These are phyloP conservation scores for Xylariaceae sp. DNA, from an alignment of 2,329 filamentous ascomycete genomes.

Conservation along the genomic window DNA sequence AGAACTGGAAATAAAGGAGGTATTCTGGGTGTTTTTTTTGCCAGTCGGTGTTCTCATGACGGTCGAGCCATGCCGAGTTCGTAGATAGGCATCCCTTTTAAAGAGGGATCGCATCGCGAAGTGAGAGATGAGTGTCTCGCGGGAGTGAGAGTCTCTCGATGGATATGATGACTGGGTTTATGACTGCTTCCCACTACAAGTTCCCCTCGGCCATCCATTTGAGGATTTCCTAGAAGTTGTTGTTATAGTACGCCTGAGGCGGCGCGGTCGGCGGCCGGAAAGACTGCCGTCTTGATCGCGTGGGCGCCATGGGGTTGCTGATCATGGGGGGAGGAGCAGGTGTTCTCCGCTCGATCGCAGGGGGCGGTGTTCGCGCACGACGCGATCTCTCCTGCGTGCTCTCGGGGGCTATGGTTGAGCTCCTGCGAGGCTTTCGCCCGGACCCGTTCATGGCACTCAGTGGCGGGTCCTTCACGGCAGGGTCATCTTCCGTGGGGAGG, in stretches of 20 bases:
- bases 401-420: constrained; percentile 36
- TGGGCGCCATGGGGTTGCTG: constrained; percentile 27
- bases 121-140: not conserved
- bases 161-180: not conserved
- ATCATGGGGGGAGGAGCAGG: constrained; percentile 34
- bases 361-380: constrained; percentile 35
- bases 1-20: constrained; percentile 1
- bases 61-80: not conserved
- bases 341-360: constrained; percentile 36
- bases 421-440: constrained; percentile 44
- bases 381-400: constrained; percentile 32
- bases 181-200: not conserved
- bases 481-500: constrained; percentile 58
- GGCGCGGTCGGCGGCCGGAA: constrained; percentile 27
- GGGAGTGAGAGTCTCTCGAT: not conserved
- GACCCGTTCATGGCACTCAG: constrained; percentile 48
- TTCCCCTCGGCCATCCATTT: constrained; percentile 5
- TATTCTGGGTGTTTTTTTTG: constrained; percentile 1
- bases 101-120: no score
- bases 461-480: constrained; percentile 55
- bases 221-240: constrained; percentile 2
- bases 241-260: constrained; percentile 23
- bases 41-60: constrained; percentile 3
- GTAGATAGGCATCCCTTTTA: not conserved
- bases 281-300: constrained; percentile 22